phyloP scores from a whole-genome alignment of 352 stramenopile species.

The Globisporangium barbulae region DNA sequence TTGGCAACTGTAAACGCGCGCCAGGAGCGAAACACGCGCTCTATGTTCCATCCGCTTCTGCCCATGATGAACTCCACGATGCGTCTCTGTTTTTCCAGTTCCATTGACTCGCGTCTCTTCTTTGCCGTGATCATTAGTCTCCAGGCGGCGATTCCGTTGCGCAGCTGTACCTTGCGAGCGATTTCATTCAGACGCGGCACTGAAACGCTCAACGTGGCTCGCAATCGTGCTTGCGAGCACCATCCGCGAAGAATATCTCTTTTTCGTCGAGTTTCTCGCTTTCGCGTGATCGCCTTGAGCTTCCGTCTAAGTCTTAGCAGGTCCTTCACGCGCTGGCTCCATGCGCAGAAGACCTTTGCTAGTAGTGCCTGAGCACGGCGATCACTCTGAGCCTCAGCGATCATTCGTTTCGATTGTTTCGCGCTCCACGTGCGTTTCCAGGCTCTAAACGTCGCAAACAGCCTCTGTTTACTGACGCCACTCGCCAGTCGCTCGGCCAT shows the following conservation, averaged over 20 bases:
- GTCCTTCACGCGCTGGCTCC: neutral
- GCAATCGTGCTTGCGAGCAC: neutral
- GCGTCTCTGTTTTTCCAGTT: slow-evolving; percentile 29
- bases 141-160: slow-evolving; percentile 13
- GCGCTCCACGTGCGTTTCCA: slow-evolving; percentile 1
- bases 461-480: neutral
- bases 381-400: neutral
- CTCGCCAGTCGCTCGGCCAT: neutral
- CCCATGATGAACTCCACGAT: slow-evolving; percentile 35
- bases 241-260: neutral
- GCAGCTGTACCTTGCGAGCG: neutral
- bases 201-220: neutral
- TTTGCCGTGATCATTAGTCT: slow-evolving; percentile 9
- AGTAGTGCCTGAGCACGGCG: neutral
- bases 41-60: slow-evolving; percentile 23
- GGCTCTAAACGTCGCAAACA: neutral
- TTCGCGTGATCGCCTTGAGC: neutral
- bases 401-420: neutral
- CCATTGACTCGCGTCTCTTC: slow-evolving; percentile 5
- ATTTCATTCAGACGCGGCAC: slow-evolving; percentile 7
- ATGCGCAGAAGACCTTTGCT: neutral
- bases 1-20: slow-evolving; percentile 14
- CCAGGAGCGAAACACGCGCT: slow-evolving; percentile 32
- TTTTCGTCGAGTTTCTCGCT: neutral
- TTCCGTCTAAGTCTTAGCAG: neutral